phyloP scores from a whole-genome alignment of 805 yeast genomes.

The Pichia scutulata region DNA sequence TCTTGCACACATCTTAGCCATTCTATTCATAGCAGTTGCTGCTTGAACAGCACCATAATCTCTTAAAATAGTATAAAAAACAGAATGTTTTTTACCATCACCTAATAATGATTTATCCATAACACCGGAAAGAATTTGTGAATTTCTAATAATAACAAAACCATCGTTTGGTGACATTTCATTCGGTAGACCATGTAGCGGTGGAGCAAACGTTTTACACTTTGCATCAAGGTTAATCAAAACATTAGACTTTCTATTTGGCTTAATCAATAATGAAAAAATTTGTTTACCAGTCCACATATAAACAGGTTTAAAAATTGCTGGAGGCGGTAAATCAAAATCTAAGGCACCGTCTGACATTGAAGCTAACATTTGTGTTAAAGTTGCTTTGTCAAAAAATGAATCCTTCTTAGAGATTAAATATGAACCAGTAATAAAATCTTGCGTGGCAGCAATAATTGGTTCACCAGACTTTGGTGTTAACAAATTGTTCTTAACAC shows the following conservation, averaged over 20 bases:
- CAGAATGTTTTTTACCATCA: slow-evolving; percentile 96
- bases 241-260: slow-evolving; percentile 69
- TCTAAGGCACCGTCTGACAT: slow-evolving; percentile 90
- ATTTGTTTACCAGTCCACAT: slow-evolving; percentile 98
- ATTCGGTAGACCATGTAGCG: slow-evolving; percentile 59
- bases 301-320: slow-evolving; percentile 79
- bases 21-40: slow-evolving; percentile 92
- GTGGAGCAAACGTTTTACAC: slow-evolving; percentile 82
- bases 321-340: slow-evolving; percentile 93
- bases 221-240: slow-evolving; percentile 90
- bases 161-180: slow-evolving; percentile 99
- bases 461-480: slow-evolving; percentile 99
- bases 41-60: slow-evolving; percentile 98
- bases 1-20: slow-evolving; percentile 98
- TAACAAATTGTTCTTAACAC: slow-evolving; percentile 87
- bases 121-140: slow-evolving; percentile 82
- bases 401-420: slow-evolving; percentile 89
- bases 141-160: slow-evolving; percentile 81
- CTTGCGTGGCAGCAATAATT: slow-evolving; percentile 98
- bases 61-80: slow-evolving; percentile 87
- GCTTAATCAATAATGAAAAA: slow-evolving; percentile 78
- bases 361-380: slow-evolving; percentile 80
- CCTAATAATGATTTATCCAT: slow-evolving; percentile 97
- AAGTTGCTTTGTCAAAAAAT: slow-evolving; percentile 80
- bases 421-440: slow-evolving; percentile 95